Evolutionary conservation across 1,284 basidiomycete species (phyloP).

Genomic region (Rhodotorula mucilaginosa): DNA sequence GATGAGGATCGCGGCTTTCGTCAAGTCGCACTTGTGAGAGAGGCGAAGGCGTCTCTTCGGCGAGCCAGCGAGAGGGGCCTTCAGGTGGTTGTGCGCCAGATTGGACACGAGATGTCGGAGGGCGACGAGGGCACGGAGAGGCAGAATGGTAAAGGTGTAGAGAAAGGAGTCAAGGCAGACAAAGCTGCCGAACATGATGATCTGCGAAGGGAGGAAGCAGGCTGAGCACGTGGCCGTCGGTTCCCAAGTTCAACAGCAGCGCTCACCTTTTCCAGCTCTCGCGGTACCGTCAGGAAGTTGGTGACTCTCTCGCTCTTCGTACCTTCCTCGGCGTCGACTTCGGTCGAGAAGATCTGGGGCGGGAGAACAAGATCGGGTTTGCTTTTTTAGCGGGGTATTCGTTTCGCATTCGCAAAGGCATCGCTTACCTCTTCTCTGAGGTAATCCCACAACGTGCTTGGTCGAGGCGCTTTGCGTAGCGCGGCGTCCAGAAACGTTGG

Average conservation of each 20-base stretch:
- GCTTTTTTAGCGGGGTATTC: neutral
- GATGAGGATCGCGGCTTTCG: conserved; percentile 74
- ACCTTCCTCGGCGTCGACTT: conserved; percentile 89
- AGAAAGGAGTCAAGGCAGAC: conserved; percentile 96
- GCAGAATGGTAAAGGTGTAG: conserved; percentile 96
- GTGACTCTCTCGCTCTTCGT: conserved; percentile 96
- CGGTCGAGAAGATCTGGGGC: conserved; percentile 70
- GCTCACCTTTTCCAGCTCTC: conserved; percentile 86
- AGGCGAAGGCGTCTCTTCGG: conserved; percentile 58
- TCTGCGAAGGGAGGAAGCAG: conserved; percentile 55
- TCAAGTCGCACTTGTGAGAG: conserved; percentile 86
- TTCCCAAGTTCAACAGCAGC: neutral
- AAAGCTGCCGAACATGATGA: conserved; percentile 86
- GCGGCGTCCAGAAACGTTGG: neutral
- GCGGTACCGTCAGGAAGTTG: conserved; percentile 90
- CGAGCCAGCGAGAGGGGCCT: neutral
- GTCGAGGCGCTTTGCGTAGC: conserved; percentile 42
- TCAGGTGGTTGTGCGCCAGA: conserved; percentile 26
- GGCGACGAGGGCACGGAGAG: conserved; percentile 64
- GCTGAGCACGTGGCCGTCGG: neutral
- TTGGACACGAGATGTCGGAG: conserved; percentile 58
- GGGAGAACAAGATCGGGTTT: neutral
- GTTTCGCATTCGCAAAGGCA: neutral
- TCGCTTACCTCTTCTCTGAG: conserved; percentile 60
- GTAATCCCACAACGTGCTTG: conserved; percentile 89